Evolutionary conservation across 257 asterid species (phyloP), one percentile per base, ranked within the genome.

Genomic region (Nicotiana otophora): DNA sequence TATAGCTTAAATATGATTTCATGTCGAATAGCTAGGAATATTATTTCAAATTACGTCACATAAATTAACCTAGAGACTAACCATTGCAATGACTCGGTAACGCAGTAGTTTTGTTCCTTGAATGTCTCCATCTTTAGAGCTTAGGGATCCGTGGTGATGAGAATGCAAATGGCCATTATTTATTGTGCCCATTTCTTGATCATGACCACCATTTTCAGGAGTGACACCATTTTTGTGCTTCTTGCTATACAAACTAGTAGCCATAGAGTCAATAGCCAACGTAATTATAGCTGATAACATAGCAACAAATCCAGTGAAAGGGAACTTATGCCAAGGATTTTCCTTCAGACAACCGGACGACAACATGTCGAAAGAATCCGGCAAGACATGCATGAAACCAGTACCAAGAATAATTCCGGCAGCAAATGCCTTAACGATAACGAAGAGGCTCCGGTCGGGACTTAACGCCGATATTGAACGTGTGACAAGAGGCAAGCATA

Each of bases 341-440:
- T 92, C 91, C 4, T 80, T 10, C 78, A 92, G 53, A 36, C 95
- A 92, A 1, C 54, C 57, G 0, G 97, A 92, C 4, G 83, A 81
- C 53, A 92, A 39, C 92, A 88, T 89, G 63, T 90, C 93, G 83
- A 90, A 91, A 0, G 97, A 91, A 15, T 91, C 93, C 0, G 97
- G 97, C 51, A 91, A 63, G 0, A 92, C 93, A 82, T 91, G 95
- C 93, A 88, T 92, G 82, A 91, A 92, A 2, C 94, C 96, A 0
- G 94, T 92, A 33, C 87, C 96, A 0, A 92, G 82, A 1, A 92
- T 92, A 5, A 91, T 90, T 1, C 95, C 95, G 3, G 94, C 77
- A 2, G 95, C 95, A 34, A 92, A 91, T 1, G 89, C 84, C 77
- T 91, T 92, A 0, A 92, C 92, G 1, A 92, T 63, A 10, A 87